Evolutionary conservation across 148 eudicot species (phyloP).

Genomic region (Spergularia marina): DNA sequence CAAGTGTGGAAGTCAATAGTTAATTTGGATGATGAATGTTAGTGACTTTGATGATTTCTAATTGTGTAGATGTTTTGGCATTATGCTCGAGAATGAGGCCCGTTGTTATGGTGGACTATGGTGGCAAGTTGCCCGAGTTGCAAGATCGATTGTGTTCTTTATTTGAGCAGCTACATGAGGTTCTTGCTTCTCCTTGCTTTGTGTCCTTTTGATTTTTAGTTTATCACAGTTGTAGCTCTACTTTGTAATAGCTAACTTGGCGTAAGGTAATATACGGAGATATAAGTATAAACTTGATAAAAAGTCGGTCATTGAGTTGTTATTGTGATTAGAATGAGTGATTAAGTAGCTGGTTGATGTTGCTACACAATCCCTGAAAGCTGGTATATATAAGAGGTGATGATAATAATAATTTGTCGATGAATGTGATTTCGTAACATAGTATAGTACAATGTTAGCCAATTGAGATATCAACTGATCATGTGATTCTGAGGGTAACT

Average conservation of each 20-base stretch:
- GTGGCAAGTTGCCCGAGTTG: slow-evolving; percentile 97
- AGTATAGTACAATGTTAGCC: neutral
- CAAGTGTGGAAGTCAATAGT: neutral
- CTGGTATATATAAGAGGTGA: too few species aligned
- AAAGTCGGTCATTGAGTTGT: too few species aligned
- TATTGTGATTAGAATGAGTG: too few species aligned
- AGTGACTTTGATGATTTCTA: slow-evolving; percentile 11
- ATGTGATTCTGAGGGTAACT: neutral
- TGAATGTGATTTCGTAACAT: neutral
- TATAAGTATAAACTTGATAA: neutral
- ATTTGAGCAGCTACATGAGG: slow-evolving; percentile 61
- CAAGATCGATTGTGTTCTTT: slow-evolving; percentile 57
- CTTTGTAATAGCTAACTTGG: too few species aligned
- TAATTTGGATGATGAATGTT: neutral
- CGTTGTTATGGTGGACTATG: slow-evolving; percentile 92
- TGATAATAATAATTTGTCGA: too few species aligned
- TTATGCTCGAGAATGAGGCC: slow-evolving; percentile 91
- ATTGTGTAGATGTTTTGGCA: slow-evolving; percentile 65
- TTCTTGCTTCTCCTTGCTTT: slow-evolving; percentile 18
- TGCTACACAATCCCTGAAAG: too few species aligned
- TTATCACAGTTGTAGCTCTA: neutral
- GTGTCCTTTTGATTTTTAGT: neutral
- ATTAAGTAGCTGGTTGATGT: too few species aligned
- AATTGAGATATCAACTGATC: neutral
- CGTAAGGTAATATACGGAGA: neutral